Base-by-base conservation (phyloP, 1,139 yeast genomes). In the Yamadazyma membranifaciens region DNA sequence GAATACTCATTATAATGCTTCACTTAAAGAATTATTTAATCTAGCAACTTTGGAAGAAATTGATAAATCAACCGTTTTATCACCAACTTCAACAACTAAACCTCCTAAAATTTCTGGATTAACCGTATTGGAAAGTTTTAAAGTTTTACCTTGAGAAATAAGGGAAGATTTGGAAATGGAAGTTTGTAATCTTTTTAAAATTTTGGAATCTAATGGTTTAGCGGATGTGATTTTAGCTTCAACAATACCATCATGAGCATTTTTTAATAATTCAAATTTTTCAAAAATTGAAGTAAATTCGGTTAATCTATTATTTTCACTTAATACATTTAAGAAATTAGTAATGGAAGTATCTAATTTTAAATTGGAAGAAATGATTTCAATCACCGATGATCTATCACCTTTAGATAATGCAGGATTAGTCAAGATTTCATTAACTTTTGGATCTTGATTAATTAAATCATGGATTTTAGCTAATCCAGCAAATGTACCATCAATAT, bases 21-120 rank as follows among this genome's bases (percentile, higher is more conserved):
- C 96, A 58, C 79, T 75, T 65, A 92, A 82, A 57, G 87, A 81
- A 69, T 86, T 81, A 84, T 94, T 92, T 72, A 91, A 83, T 73
- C 80, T 87, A 64, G 86, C 76, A 62, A 92, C 82, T 78, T 84
- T 89, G 61, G 87, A 69, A 47, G 92, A 76, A 56, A 92, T 81
- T 46, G 95, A 85, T 66, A 92, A 80, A 69, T 92, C 99, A 56
- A 89, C 96, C 49, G 98, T 91, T 69, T 85, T 87, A 75, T 92
- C 98, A 62, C 94, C 97, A 57, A 92, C 91, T 69, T 91, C 96
- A 47, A 92, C 96, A 55, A 94, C 73, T 65, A 92, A 80, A 59
- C 98, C 99, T 61, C 99, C 98, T 63, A 87, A 78, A 60, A 92
- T 87, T 51, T 87, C 95, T 51, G 96, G 88, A 74, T 87, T 81